These are phyloP conservation scores for Colletotrichum lini DNA, from an alignment of 2,329 filamentous ascomycete genomes.

Conservation along the genomic window DNA sequence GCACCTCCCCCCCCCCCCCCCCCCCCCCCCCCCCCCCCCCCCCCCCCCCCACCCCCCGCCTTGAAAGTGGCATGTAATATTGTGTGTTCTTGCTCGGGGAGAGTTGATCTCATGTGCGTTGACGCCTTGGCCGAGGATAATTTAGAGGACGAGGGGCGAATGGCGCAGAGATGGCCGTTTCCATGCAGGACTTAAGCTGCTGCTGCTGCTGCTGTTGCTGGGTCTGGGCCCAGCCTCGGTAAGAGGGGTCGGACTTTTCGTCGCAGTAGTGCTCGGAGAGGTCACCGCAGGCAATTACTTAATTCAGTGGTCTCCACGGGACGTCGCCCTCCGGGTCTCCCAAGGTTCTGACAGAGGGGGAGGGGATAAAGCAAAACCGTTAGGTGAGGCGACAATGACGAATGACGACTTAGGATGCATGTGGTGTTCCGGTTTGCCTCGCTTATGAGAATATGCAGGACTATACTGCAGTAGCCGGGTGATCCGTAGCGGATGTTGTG, in stretches of 20 bases:
- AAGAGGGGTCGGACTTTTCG: too few relatives aligned
- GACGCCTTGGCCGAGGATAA: not conserved
- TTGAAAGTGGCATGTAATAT: too few relatives aligned
- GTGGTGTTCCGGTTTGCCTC: not conserved
- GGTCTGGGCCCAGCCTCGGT: too few relatives aligned
- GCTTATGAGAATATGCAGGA: not conserved
- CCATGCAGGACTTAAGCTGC: too few relatives aligned
- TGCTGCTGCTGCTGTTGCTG: too few relatives aligned
- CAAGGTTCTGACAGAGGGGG: not conserved
- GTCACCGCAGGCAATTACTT: too few relatives aligned
- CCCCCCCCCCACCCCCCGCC: too few relatives aligned
- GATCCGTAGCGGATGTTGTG: not conserved
- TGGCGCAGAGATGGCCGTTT: too few relatives aligned
- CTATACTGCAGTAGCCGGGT: not conserved
- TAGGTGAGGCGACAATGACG: not conserved
- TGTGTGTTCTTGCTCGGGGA: not conserved
- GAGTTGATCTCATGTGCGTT: not conserved
- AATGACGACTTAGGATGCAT: not conserved
- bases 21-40: too few relatives aligned
- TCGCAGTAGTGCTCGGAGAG: too few relatives aligned
- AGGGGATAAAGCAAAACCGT: not conserved
- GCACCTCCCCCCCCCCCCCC: too few relatives aligned
- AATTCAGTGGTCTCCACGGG: not conserved
- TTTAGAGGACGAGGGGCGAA: not conserved
- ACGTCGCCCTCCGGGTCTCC: not conserved